Evolutionary conservation across 768 basidiomycete species (phyloP).

Genomic region (Rhodotorula taiwanensis): DNA sequence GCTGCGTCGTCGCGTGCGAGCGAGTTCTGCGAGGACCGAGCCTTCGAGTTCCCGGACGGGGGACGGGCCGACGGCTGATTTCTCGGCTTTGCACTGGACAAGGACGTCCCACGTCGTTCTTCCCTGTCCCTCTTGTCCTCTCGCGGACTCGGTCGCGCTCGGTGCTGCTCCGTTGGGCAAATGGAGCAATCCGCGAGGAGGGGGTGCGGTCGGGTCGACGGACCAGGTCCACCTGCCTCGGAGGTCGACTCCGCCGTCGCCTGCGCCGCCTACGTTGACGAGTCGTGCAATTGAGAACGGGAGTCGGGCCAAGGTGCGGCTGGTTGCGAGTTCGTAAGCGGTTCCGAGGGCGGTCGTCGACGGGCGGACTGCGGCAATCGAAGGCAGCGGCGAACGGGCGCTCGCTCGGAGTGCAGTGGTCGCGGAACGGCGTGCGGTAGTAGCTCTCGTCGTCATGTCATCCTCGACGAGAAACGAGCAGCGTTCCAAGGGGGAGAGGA

Average conservation of each 20-base stretch:
- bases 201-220: no score
- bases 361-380: no score
- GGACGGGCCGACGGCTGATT: not conserved
- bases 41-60: slow-evolving; percentile 25
- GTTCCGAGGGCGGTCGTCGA: slow-evolving; percentile 14
- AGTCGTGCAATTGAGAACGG: not conserved
- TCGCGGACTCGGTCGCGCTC: no score
- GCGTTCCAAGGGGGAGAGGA: no score
- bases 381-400: not conserved
- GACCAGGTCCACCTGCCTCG: slow-evolving; percentile 1
- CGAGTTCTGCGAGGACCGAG: not conserved
- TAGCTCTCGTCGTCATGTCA: not conserved
- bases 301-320: not conserved
- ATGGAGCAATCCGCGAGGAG: not conserved
- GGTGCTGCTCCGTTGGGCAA: not conserved
- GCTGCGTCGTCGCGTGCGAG: not conserved
- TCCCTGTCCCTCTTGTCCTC: no score
- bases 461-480: not conserved
- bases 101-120: slow-evolving; percentile 2
- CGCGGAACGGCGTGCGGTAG: not conserved
- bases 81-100: slow-evolving; percentile 30
- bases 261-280: slow-evolving; percentile 12
- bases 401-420: not conserved
- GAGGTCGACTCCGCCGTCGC: slow-evolving; percentile 25
- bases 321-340: slow-evolving; percentile 20